Base-by-base conservation (phyloP, 345 rosid genomes). In the Euphorbia lathyris region DNA sequence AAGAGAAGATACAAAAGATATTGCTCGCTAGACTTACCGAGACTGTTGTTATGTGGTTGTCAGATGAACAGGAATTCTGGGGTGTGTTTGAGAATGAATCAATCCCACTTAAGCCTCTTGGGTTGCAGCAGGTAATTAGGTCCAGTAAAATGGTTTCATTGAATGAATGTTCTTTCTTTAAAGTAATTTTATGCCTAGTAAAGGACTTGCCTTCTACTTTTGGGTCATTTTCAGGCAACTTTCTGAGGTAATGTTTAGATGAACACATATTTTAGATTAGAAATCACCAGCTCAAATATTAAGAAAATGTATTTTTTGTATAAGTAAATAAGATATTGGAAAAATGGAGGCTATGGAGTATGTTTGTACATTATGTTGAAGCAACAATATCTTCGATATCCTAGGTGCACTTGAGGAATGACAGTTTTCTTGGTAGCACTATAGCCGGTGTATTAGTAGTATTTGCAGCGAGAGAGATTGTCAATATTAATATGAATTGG, bases 61-160 rank as follows among this genome's bases (percentile, higher is more conserved):
- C 97, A 14, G 83, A 92, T 70, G 99, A 95, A 77, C 92, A 92
- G 64, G 96, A 95, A 58, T 95, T 92, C 80, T 95, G 99, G 99
- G 84, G 88, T 60, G 90, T 88, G 52, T 90, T 95, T 36, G 98
- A 89, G 81, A 91, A 95, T 77, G 83, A 85, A 69, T 82, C 93
- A 38, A 77, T 89, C 80, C 87, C 88, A 22, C 86, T 95, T 76
- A 87, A 85, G 77, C 81, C 91, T 5, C 77, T 80, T 63, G 98
- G 99, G 58, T 80, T 95, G 88, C 97, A 78, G 78, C 97, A 95
- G 94, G 99, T 92, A 82, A 29, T 53, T 77, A 53, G 61, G 23
- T 59, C 62, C 17, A 57, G 66, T 25, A 25, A 27, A 62, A 7
- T 30, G 20, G 55, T 19, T 50, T 67, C 26, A 43, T 25, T 34